These are phyloP conservation scores for Geotrichum restrictum DNA, from an alignment of 1,139 yeast genomes.

Conservation along the genomic window DNA sequence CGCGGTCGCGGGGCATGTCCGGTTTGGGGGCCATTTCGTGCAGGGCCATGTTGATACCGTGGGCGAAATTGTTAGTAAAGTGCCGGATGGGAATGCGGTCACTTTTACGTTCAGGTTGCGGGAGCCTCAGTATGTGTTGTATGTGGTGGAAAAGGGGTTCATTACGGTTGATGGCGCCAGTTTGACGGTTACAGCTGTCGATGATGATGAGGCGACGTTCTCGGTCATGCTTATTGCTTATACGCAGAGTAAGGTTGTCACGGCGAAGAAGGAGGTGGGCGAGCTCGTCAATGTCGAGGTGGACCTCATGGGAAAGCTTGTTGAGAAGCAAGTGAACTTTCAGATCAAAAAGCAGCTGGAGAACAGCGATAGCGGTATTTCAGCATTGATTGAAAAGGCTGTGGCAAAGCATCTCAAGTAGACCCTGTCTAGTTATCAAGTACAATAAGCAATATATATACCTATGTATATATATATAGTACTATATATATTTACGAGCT, in stretches of 20 bases:
- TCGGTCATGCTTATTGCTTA: slow-evolving; percentile 88
- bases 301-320: slow-evolving; percentile 85
- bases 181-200: slow-evolving; percentile 80
- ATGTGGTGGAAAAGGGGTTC: slow-evolving; percentile 90
- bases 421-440: neutral
- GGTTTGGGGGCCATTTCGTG: slow-evolving; percentile 95
- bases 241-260: slow-evolving; percentile 76
- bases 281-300: slow-evolving; percentile 84
- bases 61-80: slow-evolving; percentile 56
- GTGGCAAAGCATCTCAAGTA: slow-evolving; percentile 49
- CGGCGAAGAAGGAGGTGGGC: slow-evolving; percentile 62
- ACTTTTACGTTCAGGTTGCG: slow-evolving; percentile 69
- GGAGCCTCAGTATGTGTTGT: slow-evolving; percentile 59
- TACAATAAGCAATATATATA: neutral
- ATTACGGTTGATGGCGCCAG: slow-evolving; percentile 90
- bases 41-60: slow-evolving; percentile 96
- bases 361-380: slow-evolving; percentile 36
- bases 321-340: slow-evolving; percentile 75
- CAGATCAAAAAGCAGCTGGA: slow-evolving; percentile 47
- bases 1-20: slow-evolving; percentile 75
- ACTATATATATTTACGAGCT: neutral
- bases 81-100: slow-evolving; percentile 73
- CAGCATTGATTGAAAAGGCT: slow-evolving; percentile 47
- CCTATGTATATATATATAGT: neutral
- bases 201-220: slow-evolving; percentile 53